These are phyloP conservation scores for Vicia sativa DNA, from an alignment of 306 rosid genomes.

Conservation along the genomic window DNA sequence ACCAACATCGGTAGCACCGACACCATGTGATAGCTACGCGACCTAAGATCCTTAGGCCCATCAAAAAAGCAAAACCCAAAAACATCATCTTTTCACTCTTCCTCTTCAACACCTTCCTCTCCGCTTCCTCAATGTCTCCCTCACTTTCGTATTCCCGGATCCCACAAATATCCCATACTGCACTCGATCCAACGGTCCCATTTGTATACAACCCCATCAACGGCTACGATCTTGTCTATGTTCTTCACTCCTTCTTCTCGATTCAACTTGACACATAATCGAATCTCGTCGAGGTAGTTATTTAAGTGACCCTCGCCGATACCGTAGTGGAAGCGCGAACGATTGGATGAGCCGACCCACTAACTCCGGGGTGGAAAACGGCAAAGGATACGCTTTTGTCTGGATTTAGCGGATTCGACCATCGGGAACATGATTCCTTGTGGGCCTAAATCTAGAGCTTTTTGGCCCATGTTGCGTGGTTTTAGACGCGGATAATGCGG, in stretches of 20 bases:
- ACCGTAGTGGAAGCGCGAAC: too few species aligned
- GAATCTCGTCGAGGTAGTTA: conserved; percentile 54
- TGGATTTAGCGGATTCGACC: conserved; percentile 54
- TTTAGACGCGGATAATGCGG: conserved; percentile 76
- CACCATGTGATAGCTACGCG: conserved; percentile 75
- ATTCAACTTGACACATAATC: conserved; percentile 77
- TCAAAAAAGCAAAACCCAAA: conserved; percentile 66
- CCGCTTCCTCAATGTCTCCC: conserved; percentile 65
- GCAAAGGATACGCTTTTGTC: conserved; percentile 67
- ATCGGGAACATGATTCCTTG: conserved; percentile 85
- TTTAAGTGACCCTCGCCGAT: conserved; percentile 72
- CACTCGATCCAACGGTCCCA: conserved; percentile 89
- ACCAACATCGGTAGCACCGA: conserved; percentile 67
- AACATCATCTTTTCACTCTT: conserved; percentile 41
- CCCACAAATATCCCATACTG: conserved; percentile 81
- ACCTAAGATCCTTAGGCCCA: conserved; percentile 48
- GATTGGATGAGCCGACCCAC: too few species aligned
- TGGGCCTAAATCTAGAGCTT: conserved; percentile 86
- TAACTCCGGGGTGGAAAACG: conserved; percentile 73
- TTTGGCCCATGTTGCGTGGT: conserved; percentile 74
- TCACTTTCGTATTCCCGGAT: conserved; percentile 78
- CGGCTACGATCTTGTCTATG: conserved; percentile 53
- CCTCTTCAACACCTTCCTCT: conserved; percentile 56
- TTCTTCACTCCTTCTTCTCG: conserved; percentile 55
- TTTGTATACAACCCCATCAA: conserved; percentile 78